Evolutionary conservation across 2,329 filamentous ascomycete species (phyloP), one percentile per base, ranked within the genome.

Genomic region (Chrysoporthe austroafricana): DNA sequence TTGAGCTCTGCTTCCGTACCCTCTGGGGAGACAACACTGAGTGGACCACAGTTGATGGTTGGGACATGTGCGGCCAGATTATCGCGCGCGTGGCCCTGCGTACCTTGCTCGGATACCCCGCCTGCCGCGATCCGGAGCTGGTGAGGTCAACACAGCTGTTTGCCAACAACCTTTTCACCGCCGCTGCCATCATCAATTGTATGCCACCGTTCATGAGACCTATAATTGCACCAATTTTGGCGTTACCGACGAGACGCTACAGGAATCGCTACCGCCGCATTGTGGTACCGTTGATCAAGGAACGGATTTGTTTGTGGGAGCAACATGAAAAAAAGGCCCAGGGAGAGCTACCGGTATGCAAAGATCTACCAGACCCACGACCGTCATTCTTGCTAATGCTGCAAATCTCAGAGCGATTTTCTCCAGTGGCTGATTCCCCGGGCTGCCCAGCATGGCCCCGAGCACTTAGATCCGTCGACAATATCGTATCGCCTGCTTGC

Each of bases 341-440:
- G n/a, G n/a, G n/a, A n/a, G n/a, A n/a, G n/a, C n/a, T n/a, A n/a
- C n/a, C n/a, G n/a, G n/a, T n/a, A n/a, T n/a, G n/a, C n/a, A n/a
- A n/a, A n/a, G n/a, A n/a, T n/a, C n/a, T n/a, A n/a, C n/a, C n/a
- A n/a, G n/a, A n/a, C n/a, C n/a, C n/a, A n/a, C n/a, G n/a, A n/a
- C n/a, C n/a, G n/a, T n/a, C n/a, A n/a, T n/a, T n/a, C n/a, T n/a
- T n/a, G n/a, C n/a, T n/a, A n/a, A n/a, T n/a, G 32, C 52, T 57
- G n/a, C 11, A n/a, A 44, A 21, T 36, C 26, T 9, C 34, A 64
- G 62, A 46, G 46, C 39, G 62, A 57, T 21, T 56, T 64, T 2
- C 36, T 64, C 9, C 62, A 64, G 34, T 64, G 62, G 62, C 7
- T 64, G 18, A 64, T 64, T 50, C 3, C 16, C 11, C 2, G 2